Percentiles rank a stretch among this genome's conserved stretches.
Evolutionary conservation across 2,329 filamentous ascomycete species (phyloP).

Genomic region (Xylariomycetidae sp.): DNA sequence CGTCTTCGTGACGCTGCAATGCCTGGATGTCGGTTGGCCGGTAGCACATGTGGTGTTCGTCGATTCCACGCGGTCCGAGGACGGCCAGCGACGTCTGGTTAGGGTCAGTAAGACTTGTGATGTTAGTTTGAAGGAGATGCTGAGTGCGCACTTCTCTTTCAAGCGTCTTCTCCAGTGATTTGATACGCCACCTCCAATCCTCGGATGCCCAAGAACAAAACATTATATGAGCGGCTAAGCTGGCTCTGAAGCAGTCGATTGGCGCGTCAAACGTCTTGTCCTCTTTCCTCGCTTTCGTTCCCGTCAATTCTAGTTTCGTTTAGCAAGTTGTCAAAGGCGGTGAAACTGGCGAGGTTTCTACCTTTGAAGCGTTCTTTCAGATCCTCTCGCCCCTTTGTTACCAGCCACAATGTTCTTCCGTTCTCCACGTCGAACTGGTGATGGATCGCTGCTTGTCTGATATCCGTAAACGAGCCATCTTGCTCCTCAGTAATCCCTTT

Average conservation of each 20-base stretch:
- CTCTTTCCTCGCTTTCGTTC: conserved; percentile 21
- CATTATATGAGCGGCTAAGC: conserved; percentile 30
- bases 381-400: conserved; percentile 28
- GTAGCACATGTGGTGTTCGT: conserved; percentile 14
- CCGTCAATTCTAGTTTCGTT: conserved; percentile 18
- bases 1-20: conserved; percentile 33
- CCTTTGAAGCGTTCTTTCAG: conserved; percentile 25
- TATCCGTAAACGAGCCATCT: conserved; percentile 10
- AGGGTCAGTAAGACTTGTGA: conserved; percentile 3
- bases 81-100: conserved; percentile 17
- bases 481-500: conserved; percentile 15
- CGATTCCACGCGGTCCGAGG: conserved; percentile 10
- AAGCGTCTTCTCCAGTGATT: conserved; percentile 30
- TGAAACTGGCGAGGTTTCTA: background rate
- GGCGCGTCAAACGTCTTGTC: conserved; percentile 25
- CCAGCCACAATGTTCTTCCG: conserved; percentile 34
- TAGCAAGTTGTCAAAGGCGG: background rate
- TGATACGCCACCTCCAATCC: conserved; percentile 36
- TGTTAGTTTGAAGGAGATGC: background rate
- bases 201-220: conserved; percentile 34
- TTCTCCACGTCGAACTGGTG: conserved; percentile 33
- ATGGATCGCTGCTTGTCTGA: conserved; percentile 31
- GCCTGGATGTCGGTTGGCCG: conserved; percentile 23
- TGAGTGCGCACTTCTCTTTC: conserved; percentile 22
- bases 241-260: conserved; percentile 29